Percentiles rank a stretch among this genome's conserved stretches.
Conservation (phyloP, 495 filamentous ascomycete genomes). For the Astrothelium macrocarpum region DNA sequence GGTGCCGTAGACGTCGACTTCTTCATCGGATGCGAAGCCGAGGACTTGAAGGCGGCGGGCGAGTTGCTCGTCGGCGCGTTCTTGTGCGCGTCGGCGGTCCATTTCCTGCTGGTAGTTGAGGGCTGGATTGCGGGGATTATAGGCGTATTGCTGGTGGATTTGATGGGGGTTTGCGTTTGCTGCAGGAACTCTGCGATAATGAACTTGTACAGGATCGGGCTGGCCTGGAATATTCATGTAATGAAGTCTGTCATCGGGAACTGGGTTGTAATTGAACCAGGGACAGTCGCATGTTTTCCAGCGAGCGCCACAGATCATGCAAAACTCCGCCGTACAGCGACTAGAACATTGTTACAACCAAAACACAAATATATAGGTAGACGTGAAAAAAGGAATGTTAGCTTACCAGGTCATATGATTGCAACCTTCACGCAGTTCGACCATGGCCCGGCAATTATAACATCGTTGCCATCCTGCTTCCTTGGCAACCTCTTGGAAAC, state of each 20-base stretch:
- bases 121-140: background rate
- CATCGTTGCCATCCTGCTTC: slow-evolving; percentile 69
- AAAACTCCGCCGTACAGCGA: slow-evolving; percentile 72
- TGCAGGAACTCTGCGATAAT: slow-evolving; percentile 20
- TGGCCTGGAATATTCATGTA: slow-evolving; percentile 40
- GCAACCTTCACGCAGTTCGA: slow-evolving; percentile 73
- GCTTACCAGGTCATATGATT: slow-evolving; percentile 67
- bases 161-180: slow-evolving; percentile 3
- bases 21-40: slow-evolving; percentile 10
- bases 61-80: slow-evolving; percentile 46
- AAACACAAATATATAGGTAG: background rate
- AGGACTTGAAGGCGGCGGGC: slow-evolving; percentile 44
- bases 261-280: slow-evolving; percentile 56
- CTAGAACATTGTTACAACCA: background rate
- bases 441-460: slow-evolving; percentile 60
- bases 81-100: slow-evolving; percentile 42
- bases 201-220: slow-evolving; percentile 28
- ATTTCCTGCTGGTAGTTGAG: slow-evolving; percentile 43
- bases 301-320: slow-evolving; percentile 64
- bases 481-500: slow-evolving; percentile 56
- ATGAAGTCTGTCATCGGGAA: slow-evolving; percentile 39
- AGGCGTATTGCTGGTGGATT: slow-evolving; percentile 2
- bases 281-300: slow-evolving; percentile 80
- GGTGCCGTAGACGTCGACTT: slow-evolving; percentile 15
- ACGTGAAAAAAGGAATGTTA: background rate